phyloP scores from a whole-genome alignment of 164 flowering plant species.

The Piper longum region DNA sequence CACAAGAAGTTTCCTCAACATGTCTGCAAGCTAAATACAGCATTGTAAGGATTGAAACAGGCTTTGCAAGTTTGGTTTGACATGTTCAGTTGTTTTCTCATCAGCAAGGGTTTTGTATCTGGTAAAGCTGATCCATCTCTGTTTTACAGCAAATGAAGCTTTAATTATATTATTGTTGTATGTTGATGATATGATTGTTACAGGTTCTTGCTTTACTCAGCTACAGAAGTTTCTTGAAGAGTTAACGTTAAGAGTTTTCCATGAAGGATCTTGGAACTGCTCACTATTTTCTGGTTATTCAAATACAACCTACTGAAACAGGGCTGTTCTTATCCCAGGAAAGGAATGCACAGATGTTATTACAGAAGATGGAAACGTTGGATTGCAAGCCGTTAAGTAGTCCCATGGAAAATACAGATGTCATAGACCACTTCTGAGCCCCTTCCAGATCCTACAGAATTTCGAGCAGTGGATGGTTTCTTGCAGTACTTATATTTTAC shows the following conservation, averaged over 20 bases:
- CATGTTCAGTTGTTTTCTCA: not conserved
- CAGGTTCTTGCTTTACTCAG: not conserved
- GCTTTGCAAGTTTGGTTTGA: not conserved
- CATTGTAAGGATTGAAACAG: not conserved
- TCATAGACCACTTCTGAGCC: not conserved
- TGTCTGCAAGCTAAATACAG: not conserved
- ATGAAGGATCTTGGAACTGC: not conserved
- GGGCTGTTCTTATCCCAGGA: no score
- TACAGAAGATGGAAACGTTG: not conserved
- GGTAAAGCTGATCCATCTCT: not conserved
- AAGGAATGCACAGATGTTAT: no score
- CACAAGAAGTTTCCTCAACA: not conserved
- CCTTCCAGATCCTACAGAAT: slow-evolving; percentile 2
- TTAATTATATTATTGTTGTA: not conserved
- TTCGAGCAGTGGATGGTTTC: not conserved
- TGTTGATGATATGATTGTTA: not conserved
- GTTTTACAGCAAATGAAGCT: not conserved
- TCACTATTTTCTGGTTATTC: not conserved
- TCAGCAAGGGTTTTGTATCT: not conserved
- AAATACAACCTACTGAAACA: not conserved
- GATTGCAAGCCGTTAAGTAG: not conserved
- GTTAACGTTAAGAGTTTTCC: not conserved
- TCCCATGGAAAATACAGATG: not conserved
- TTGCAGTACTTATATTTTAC: slow-evolving; percentile 3
- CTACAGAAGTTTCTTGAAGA: not conserved